Conservation (phyloP, 1,284 basidiomycete species). For the Irpex sp. region DNA sequence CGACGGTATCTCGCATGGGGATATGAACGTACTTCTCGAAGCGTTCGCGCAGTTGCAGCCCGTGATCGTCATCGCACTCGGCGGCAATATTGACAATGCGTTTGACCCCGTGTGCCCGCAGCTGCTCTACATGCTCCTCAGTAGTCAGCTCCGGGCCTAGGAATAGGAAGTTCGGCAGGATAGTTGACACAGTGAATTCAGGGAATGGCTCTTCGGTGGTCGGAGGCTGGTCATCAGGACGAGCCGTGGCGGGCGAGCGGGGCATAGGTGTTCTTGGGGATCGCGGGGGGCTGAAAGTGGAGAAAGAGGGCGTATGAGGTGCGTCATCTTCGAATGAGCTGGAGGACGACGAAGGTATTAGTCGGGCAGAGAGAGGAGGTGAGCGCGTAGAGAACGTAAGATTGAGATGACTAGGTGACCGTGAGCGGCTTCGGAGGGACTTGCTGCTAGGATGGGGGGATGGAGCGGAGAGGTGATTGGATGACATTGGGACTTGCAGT, state of each 20-base stretch:
- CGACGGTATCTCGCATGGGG: slow-evolving; percentile 92
- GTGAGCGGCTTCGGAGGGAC: slow-evolving; percentile 29
- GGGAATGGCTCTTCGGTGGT: slow-evolving; percentile 56
- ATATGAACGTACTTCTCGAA: slow-evolving; percentile 86
- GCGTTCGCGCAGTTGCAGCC: slow-evolving; percentile 55
- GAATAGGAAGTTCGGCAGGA: slow-evolving; percentile 87
- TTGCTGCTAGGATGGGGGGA: slow-evolving; percentile 33
- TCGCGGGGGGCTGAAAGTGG: slow-evolving; percentile 20
- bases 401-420: slow-evolving; percentile 60
- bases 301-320: slow-evolving; percentile 31
- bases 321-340: slow-evolving; percentile 19
- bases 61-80: slow-evolving; percentile 86
- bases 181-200: slow-evolving; percentile 77
- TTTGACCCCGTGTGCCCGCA: slow-evolving; percentile 76
- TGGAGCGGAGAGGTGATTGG: slow-evolving; percentile 55
- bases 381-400: slow-evolving; percentile 54
- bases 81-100: slow-evolving; percentile 89
- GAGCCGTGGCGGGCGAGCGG: slow-evolving; percentile 55
- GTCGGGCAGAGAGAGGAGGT: slow-evolving; percentile 46
- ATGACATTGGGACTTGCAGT: slow-evolving; percentile 57
- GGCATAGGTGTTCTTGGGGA: slow-evolving; percentile 33
- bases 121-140: slow-evolving; percentile 69
- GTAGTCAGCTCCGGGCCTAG: slow-evolving; percentile 86
- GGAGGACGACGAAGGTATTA: slow-evolving; percentile 20
- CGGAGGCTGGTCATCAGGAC: slow-evolving; percentile 50